Conservation (phyloP, 345 rosid species). For the Melaleuca alternifolia region DNA sequence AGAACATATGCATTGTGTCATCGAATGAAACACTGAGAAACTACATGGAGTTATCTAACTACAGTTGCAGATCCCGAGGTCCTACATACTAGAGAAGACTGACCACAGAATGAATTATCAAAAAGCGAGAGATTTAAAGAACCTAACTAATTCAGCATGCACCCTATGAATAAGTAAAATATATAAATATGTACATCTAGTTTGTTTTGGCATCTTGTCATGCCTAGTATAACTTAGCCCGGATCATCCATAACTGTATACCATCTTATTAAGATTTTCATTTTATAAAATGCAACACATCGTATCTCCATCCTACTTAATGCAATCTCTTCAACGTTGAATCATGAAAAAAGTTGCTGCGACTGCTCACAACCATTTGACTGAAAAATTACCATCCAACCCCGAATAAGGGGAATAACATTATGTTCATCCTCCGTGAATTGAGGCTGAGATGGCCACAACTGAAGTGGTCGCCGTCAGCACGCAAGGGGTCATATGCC, state of each 20-base stretch:
- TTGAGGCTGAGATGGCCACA: not conserved
- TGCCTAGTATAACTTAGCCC: not conserved
- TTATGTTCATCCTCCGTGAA: not conserved
- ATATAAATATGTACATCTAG: not conserved
- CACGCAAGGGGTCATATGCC: not conserved
- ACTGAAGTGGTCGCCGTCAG: not conserved
- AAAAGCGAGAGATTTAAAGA: no score
- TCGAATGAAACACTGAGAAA: not conserved
- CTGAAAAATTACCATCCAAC: not conserved
- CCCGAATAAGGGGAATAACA: not conserved
- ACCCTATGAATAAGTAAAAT: no score
- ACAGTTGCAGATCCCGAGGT: not conserved
- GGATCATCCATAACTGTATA: not conserved
- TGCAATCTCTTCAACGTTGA: not conserved
- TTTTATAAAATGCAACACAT: not conserved
- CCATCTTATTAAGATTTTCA: not conserved
- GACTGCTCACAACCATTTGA: not conserved
- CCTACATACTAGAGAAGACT: not conserved
- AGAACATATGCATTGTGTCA: not conserved
- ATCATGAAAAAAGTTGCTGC: not conserved
- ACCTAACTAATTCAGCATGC: not conserved
- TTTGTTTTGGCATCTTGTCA: not conserved
- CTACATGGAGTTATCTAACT: not conserved
- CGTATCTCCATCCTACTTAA: not conserved
- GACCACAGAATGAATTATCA: not conserved